A percentile compares a stretch with the other conserved stretches of the same genome.
phyloP scores from a whole-genome alignment of 1,139 yeast species.

The Scheffersomyces parashehatae region DNA sequence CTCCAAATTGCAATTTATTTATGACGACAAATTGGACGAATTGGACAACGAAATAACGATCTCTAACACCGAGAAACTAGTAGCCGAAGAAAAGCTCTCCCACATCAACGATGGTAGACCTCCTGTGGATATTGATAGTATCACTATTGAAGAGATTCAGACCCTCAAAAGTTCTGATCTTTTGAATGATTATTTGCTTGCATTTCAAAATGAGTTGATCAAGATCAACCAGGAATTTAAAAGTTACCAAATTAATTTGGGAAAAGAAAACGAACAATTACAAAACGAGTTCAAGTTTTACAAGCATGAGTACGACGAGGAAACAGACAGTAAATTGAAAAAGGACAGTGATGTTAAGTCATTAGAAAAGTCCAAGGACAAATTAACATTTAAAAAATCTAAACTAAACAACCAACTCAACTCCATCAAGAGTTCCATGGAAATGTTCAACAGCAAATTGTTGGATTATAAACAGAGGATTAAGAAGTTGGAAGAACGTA shows the following conservation, averaged over 20 bases:
- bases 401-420: constrained; percentile 32
- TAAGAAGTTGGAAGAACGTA: constrained; percentile 27
- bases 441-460: constrained; percentile 20
- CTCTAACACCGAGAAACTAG: background rate
- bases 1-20: background rate
- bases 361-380: constrained; percentile 34
- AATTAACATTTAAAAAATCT: constrained; percentile 30
- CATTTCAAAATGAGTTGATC: constrained; percentile 31
- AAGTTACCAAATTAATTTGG: constrained; percentile 18
- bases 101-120: background rate
- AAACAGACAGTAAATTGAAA: constrained; percentile 29
- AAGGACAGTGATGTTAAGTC: constrained; percentile 35
- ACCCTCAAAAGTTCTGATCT: constrained; percentile 10
- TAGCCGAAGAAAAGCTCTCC: background rate
- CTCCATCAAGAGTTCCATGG: constrained; percentile 20
- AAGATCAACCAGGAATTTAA: constrained; percentile 27
- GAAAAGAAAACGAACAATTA: constrained; percentile 25
- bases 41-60: background rate
- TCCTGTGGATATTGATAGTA: constrained; percentile 6
- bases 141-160: constrained; percentile 10
- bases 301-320: constrained; percentile 33
- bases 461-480: constrained; percentile 24
- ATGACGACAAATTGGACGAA: background rate
- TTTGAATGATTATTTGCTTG: constrained; percentile 24
- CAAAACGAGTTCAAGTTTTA: constrained; percentile 18